Evolutionary conservation across 805 yeast genomes (phyloP).

Genomic region (Saturnispora ahearnii): DNA sequence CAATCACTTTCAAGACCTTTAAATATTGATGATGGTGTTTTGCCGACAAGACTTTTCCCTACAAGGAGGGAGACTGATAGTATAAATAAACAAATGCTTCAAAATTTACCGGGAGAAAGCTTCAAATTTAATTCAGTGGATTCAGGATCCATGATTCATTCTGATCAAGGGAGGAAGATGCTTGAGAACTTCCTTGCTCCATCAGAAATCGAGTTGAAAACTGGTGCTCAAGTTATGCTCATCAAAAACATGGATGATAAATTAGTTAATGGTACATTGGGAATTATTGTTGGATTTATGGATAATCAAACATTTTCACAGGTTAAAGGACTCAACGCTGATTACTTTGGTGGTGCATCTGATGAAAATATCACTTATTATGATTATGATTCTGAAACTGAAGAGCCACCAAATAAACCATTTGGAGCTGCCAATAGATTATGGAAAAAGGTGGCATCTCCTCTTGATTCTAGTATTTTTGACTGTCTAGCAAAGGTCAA

Average conservation of each 20-base stretch:
- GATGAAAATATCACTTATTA: constrained; percentile 4
- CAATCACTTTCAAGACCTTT: constrained; percentile 43
- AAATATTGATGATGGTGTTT: constrained; percentile 45
- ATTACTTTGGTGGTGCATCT: background rate
- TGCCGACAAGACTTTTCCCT: constrained; percentile 67
- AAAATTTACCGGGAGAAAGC: constrained; percentile 35
- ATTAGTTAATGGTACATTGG: constrained; percentile 71
- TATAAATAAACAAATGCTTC: constrained; percentile 48
- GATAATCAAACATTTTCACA: constrained; percentile 37
- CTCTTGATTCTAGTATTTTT: constrained; percentile 4
- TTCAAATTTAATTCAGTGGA: constrained; percentile 43
- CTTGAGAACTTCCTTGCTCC: constrained; percentile 58
- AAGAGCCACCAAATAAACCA: background rate
- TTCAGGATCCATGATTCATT: constrained; percentile 39
- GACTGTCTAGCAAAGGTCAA: constrained; percentile 5
- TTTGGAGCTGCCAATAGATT: constrained; percentile 2
- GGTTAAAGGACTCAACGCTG: constrained; percentile 6
- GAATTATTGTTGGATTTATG: constrained; percentile 43
- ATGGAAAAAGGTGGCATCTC: constrained; percentile 2
- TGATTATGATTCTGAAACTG: constrained; percentile 8
- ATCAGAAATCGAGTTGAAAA: constrained; percentile 43
- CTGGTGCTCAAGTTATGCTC: constrained; percentile 78
- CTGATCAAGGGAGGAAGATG: constrained; percentile 34
- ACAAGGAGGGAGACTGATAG: constrained; percentile 63
- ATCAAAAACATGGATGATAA: constrained; percentile 65